A percentile compares a stretch with the other conserved stretches of the same genome.
phyloP scores from a whole-genome alignment of 1,284 basidiomycete genomes.

The Inonotus hispidus region DNA sequence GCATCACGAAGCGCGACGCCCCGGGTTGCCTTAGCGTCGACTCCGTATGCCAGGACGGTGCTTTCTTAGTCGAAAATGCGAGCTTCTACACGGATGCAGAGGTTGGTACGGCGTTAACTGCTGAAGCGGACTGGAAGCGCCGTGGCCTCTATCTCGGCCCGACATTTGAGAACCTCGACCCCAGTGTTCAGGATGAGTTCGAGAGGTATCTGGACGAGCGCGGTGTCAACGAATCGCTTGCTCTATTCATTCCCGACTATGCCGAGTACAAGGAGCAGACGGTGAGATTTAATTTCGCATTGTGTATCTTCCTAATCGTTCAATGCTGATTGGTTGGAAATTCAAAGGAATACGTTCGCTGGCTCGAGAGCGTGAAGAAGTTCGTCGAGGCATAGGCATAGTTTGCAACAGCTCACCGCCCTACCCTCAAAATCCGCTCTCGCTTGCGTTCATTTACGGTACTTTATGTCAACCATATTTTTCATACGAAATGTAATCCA shows the following conservation, averaged over 20 bases:
- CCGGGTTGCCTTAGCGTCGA: slow-evolving; percentile 76
- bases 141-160: slow-evolving; percentile 91
- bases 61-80: slow-evolving; percentile 86
- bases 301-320: slow-evolving; percentile 8
- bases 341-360: slow-evolving; percentile 84
- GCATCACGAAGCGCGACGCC: slow-evolving; percentile 67
- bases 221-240: slow-evolving; percentile 79
- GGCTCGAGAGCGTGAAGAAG: slow-evolving; percentile 79
- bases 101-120: slow-evolving; percentile 73
- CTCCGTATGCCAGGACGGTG: slow-evolving; percentile 77
- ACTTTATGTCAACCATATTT: not conserved
- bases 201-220: slow-evolving; percentile 81
- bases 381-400: slow-evolving; percentile 68
- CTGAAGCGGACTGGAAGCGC: slow-evolving; percentile 91
- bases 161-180: slow-evolving; percentile 90
- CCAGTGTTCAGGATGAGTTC: slow-evolving; percentile 82
- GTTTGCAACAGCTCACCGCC: not conserved
- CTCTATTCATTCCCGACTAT: slow-evolving; percentile 80
- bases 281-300: slow-evolving; percentile 36
- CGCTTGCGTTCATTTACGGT: not conserved
- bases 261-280: slow-evolving; percentile 88
- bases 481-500: not conserved
- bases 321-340: slow-evolving; percentile 2
- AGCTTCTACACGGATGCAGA: slow-evolving; percentile 76
- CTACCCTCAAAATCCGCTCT: too few species aligned